Conservation (phyloP, 768 basidiomycete genomes). For the Boletus patriciae region DNA sequence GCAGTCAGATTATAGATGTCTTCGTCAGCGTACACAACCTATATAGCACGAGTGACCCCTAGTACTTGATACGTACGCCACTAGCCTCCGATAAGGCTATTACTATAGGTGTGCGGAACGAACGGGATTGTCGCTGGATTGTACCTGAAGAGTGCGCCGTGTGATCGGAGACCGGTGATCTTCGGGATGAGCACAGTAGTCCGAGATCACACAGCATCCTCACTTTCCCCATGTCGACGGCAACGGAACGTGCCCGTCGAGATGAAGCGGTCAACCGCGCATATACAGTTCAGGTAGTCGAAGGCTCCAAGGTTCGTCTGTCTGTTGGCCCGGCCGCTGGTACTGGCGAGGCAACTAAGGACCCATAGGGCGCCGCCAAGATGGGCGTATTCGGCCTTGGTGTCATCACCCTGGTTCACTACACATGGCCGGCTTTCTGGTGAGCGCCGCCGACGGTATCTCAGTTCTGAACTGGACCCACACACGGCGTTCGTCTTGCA, state of each 20-base stretch:
- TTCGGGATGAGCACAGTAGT: neutral
- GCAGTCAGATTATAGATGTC: neutral
- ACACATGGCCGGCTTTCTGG: slow-evolving; percentile 74
- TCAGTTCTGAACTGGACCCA: neutral
- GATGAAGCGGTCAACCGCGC: slow-evolving; percentile 59
- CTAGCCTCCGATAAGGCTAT: neutral
- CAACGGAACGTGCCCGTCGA: slow-evolving; percentile 38
- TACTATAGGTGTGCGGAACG: neutral
- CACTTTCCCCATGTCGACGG: slow-evolving; percentile 25
- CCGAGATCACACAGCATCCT: neutral
- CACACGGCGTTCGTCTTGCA: neutral
- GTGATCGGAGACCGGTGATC: slow-evolving; percentile 2
- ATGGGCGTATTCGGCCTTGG: slow-evolving; percentile 57
- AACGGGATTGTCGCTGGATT: neutral
- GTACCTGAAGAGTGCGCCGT: neutral
- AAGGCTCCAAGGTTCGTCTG: slow-evolving; percentile 53
- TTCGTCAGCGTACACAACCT: neutral
- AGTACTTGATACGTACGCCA: neutral
- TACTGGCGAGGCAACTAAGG: neutral
- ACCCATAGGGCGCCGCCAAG: slow-evolving; percentile 52
- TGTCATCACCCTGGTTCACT: slow-evolving; percentile 61
- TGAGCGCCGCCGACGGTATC: slow-evolving; percentile 29
- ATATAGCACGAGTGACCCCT: neutral
- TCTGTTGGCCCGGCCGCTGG: neutral
- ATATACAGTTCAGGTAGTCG: slow-evolving; percentile 56